These are phyloP conservation scores for Venturia carpophila DNA, from an alignment of 2,329 filamentous ascomycete genomes.

Conservation along the genomic window DNA sequence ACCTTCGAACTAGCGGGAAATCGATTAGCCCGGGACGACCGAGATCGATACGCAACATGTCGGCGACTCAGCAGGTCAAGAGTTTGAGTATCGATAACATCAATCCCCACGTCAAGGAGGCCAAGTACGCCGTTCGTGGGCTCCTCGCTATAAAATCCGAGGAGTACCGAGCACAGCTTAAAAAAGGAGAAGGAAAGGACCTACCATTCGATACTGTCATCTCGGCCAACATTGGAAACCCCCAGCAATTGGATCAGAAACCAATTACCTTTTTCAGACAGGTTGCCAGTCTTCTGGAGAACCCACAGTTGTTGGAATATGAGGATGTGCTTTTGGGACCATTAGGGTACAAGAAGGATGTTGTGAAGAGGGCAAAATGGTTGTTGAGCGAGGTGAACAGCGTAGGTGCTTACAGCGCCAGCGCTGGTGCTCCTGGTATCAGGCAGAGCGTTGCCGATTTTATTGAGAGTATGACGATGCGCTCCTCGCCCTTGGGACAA, in stretches of 20 bases:
- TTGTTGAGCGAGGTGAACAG: conserved; percentile 78
- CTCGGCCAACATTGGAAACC: conserved; percentile 97
- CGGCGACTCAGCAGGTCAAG: conserved; percentile 10
- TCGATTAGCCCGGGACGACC: background rate
- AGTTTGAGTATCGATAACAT: conserved; percentile 73
- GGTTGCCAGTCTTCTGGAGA: conserved; percentile 86
- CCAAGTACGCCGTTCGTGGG: conserved; percentile 93
- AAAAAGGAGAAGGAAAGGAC: conserved; percentile 49
- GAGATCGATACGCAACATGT: conserved; percentile 13
- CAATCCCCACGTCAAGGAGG: conserved; percentile 78
- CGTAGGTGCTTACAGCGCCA: conserved; percentile 94
- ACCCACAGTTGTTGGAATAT: conserved; percentile 75
- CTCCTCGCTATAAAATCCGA: conserved; percentile 92
- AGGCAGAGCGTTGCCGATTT: conserved; percentile 86
- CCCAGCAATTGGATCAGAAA: conserved; percentile 97
- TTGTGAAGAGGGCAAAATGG: conserved; percentile 72
- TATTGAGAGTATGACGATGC: conserved; percentile 63
- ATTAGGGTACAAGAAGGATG: conserved; percentile 85
- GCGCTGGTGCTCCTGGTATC: conserved; percentile 78
- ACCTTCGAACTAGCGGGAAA: background rate
- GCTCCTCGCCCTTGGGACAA: background rate
- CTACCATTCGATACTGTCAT: conserved; percentile 88
- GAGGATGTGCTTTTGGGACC: conserved; percentile 66
- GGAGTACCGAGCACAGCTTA: conserved; percentile 70
- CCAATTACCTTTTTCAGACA: conserved; percentile 99